These are phyloP conservation scores for Geotrichum reessii DNA, from an alignment of 1,139 yeast species.

Conservation along the genomic window DNA sequence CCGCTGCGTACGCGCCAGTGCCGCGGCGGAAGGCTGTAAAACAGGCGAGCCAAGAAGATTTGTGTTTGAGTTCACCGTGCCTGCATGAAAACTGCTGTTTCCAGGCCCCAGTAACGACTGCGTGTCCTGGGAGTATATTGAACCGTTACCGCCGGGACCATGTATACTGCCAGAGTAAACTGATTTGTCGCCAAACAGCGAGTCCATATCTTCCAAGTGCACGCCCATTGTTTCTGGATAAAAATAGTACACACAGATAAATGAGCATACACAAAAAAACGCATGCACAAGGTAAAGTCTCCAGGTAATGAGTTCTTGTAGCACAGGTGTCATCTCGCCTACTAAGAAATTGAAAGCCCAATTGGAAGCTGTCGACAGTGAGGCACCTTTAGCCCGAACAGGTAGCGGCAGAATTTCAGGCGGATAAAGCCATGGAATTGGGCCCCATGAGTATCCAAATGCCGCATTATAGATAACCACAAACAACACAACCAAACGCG, in stretches of 20 bases:
- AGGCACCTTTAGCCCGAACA: constrained; percentile 90
- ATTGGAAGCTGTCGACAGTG: constrained; percentile 84
- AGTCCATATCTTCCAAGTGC: constrained; percentile 82
- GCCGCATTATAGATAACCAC: constrained; percentile 79
- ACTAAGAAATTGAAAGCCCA: constrained; percentile 94
- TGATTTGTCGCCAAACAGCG: constrained; percentile 64
- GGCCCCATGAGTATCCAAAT: constrained; percentile 87
- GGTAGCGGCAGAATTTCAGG: constrained; percentile 81
- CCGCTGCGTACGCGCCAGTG: constrained; percentile 26
- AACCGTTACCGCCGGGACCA: constrained; percentile 12
- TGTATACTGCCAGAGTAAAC: constrained; percentile 27
- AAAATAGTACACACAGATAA: constrained; percentile 58
- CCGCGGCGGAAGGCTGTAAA: constrained; percentile 30
- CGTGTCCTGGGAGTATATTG: constrained; percentile 21
- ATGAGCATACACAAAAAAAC: constrained; percentile 63
- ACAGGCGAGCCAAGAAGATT: constrained; percentile 20
- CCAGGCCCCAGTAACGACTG: constrained; percentile 24
- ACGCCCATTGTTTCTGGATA: constrained; percentile 92
- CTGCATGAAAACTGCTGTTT: constrained; percentile 15
- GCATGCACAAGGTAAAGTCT: constrained; percentile 78
- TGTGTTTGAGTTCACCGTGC: constrained; percentile 10
- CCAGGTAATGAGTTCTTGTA: constrained; percentile 75
- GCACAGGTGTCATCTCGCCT: constrained; percentile 83
- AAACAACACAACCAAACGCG: constrained; percentile 64
- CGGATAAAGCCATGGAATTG: constrained; percentile 90